phyloP scores from a whole-genome alignment of 2,329 filamentous ascomycete genomes.

The Fusarium verrucosum region DNA sequence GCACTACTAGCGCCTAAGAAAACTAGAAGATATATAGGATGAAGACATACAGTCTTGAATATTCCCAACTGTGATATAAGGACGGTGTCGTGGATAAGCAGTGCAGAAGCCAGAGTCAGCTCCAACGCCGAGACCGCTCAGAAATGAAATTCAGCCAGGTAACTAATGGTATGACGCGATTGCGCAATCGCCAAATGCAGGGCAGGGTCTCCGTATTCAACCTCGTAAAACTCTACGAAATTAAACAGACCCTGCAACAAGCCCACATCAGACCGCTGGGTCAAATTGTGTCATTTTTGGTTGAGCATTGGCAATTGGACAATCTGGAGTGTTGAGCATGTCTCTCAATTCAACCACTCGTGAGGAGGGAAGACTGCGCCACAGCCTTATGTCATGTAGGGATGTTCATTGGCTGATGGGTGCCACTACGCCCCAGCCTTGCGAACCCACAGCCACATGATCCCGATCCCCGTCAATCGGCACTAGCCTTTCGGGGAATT shows the following conservation, averaged over 20 bases:
- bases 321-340: background rate
- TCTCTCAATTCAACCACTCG: background rate
- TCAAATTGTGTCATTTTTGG: slow-evolving; percentile 29
- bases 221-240: background rate
- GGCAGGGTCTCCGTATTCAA: slow-evolving; percentile 6
- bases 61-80: background rate
- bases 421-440: slow-evolving; percentile 15
- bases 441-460: background rate
- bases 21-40: accelerated
- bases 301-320: slow-evolving; percentile 18
- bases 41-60: background rate
- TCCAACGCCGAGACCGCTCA: slow-evolving; percentile 34
- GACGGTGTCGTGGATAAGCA: slow-evolving; percentile 11
- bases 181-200: slow-evolving; percentile 19
- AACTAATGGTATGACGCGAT: slow-evolving; percentile 41
- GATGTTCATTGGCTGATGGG: background rate
- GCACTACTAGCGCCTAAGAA: accelerated
- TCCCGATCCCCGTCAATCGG: background rate
- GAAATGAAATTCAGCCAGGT: slow-evolving; percentile 18
- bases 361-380: background rate
- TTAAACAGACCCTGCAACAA: background rate
- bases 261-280: background rate
- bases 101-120: slow-evolving; percentile 15
- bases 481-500: slow-evolving; percentile 25
- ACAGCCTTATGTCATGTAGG: slow-evolving; percentile 7